Percentiles rank a stretch among this genome's conserved stretches.
Conservation (phyloP, 768 basidiomycete genomes). For the Lentinula edodes region DNA sequence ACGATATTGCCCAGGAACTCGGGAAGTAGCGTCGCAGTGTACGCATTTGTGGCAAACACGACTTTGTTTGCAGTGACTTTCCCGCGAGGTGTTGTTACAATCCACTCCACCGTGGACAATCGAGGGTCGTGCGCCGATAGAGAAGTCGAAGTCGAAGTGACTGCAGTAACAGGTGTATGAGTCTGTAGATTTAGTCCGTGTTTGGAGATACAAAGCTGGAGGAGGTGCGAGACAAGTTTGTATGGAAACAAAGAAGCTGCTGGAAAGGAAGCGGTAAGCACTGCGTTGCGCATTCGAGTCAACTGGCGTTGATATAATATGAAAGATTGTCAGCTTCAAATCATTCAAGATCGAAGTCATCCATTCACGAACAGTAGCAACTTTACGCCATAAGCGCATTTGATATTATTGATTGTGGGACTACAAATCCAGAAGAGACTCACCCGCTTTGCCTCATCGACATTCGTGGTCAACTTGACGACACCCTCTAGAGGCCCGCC, state of each 20-base stretch:
- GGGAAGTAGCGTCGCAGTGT: conserved; percentile 40
- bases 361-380: neutral
- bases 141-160: conserved; percentile 13
- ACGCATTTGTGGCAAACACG: conserved; percentile 53
- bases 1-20: conserved; percentile 23
- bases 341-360: neutral
- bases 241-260: conserved; percentile 14
- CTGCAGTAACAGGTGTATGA: conserved; percentile 32
- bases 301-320: conserved; percentile 3
- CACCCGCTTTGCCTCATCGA: conserved; percentile 10
- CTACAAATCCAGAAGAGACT: neutral
- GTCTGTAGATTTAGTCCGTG: conserved; percentile 36
- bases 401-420: neutral
- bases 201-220: conserved; percentile 7
- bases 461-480: conserved; percentile 12
- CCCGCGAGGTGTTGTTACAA: conserved; percentile 37
- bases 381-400: neutral
- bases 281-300: conserved; percentile 25
- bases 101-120: conserved; percentile 21
- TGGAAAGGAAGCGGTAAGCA: conserved; percentile 25
- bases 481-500: conserved; percentile 16
- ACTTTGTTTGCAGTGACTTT: conserved; percentile 32
- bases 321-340: neutral
- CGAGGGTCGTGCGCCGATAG: no score
- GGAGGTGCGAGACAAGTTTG: conserved; percentile 12